Evolutionary conservation across 306 rosid genomes (phyloP).

Genomic region (Gleditsia sinensis): DNA sequence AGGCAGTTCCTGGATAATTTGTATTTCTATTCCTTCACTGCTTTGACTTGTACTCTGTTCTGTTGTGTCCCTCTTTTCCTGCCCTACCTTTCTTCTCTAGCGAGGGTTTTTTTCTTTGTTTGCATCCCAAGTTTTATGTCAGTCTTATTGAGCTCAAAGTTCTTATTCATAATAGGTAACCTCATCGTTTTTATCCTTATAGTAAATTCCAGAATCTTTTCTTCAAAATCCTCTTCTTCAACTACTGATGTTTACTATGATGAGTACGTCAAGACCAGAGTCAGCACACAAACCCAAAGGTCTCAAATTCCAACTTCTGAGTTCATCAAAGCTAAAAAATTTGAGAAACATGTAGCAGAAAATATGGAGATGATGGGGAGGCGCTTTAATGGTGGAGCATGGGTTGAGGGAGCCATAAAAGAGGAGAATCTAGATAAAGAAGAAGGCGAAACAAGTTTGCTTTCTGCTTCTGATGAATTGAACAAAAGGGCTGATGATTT

Average conservation of each 20-base stretch:
- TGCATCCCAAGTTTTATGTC: slow-evolving; percentile 44
- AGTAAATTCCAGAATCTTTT: slow-evolving; percentile 56
- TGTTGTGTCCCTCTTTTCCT: slow-evolving; percentile 46
- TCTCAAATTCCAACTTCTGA: slow-evolving; percentile 32
- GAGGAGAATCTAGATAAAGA: slow-evolving; percentile 23
- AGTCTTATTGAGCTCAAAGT: slow-evolving; percentile 35
- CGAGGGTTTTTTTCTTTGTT: slow-evolving; percentile 16
- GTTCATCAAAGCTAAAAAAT: neutral
- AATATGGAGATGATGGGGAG: slow-evolving; percentile 11
- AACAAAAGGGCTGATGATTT: slow-evolving; percentile 83
- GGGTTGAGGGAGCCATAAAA: slow-evolving; percentile 14
- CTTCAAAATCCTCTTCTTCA: slow-evolving; percentile 41
- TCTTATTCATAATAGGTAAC: slow-evolving; percentile 44
- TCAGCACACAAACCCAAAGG: slow-evolving; percentile 30
- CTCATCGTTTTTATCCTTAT: slow-evolving; percentile 41
- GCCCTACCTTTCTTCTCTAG: slow-evolving; percentile 36
- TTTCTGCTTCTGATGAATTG: slow-evolving; percentile 53
- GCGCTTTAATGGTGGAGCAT: slow-evolving; percentile 6
- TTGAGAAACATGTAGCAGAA: slow-evolving; percentile 29
- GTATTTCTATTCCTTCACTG: slow-evolving; percentile 36
- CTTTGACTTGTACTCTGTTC: slow-evolving; percentile 34
- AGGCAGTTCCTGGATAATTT: slow-evolving; percentile 34
- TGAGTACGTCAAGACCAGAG: slow-evolving; percentile 40
- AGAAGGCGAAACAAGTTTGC: slow-evolving; percentile 11
- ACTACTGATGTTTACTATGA: slow-evolving; percentile 45